Evolutionary conservation across 75 land plant genomes (phyloP).

Genomic region (Picea glauca): DNA sequence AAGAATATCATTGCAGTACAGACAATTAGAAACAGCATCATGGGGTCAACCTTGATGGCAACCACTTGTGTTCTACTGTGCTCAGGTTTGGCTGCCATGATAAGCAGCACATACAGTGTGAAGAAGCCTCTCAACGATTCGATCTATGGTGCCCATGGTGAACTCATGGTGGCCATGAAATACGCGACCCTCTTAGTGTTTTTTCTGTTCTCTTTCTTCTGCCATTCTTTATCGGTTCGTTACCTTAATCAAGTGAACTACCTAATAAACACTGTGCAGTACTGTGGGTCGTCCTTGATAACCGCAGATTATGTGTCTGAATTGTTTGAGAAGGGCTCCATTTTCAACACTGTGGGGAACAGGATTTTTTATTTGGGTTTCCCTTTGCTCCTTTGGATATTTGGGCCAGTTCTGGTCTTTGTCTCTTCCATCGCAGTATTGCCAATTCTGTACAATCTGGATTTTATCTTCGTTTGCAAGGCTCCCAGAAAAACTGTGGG

Average conservation of each 20-base stretch:
- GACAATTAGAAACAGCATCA: constrained; percentile 58
- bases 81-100: constrained; percentile 65
- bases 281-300: constrained; percentile 8
- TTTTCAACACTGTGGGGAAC: constrained; percentile 69
- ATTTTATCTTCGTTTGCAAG: constrained; percentile 32
- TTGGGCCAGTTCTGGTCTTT: constrained; percentile 79
- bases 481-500: neutral
- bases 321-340: constrained; percentile 56
- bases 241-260: constrained; percentile 88
- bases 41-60: constrained; percentile 84
- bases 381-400: constrained; percentile 85
- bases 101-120: constrained; percentile 71
- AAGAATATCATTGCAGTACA: constrained; percentile 85
- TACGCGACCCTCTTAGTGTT: constrained; percentile 56
- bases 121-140: constrained; percentile 56
- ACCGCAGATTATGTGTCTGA: constrained; percentile 48
- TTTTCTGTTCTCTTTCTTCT: constrained; percentile 82
- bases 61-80: constrained; percentile 73
- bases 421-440: constrained; percentile 48
- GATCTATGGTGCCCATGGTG: constrained; percentile 62
- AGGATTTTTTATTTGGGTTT: constrained; percentile 71
- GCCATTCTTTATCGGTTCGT: constrained; percentile 79
- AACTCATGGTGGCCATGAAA: constrained; percentile 61
- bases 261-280: constrained; percentile 63
- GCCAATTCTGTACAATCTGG: constrained; percentile 66